Evolutionary conservation across 345 rosid species (phyloP), one percentile per base, ranked within the genome.

Genomic region (Streptanthus diversifolius): DNA sequence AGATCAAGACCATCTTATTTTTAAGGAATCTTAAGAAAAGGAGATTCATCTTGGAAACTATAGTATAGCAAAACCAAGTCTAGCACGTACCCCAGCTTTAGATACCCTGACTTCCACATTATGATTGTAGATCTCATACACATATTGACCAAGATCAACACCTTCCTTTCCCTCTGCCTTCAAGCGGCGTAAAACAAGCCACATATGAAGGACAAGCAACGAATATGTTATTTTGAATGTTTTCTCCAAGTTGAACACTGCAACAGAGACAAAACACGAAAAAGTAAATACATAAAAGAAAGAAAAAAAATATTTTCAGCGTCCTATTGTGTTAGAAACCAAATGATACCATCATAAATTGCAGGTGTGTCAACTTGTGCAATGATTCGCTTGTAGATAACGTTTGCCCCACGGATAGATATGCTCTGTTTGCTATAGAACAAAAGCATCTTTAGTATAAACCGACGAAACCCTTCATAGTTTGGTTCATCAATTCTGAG

Each of bases 241-340:
- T 77, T 90, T 91, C 90, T 95, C 99, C 88, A 95, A 81, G 79
- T 85, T 91, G 86, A 95, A 95, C 1, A 85, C 96, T 91, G 89
- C 85, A 82, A 14, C 25, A 74, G 29, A 76, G 41, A 71, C 45
- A 57, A 56, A 68, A 10, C 58, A 39, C 44, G 32, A 11, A 51
- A 19, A 9, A 49, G 33, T 57, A 58, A 74, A 58, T 19, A 39
- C 47, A n/a, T n/a, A 15, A 18, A 33, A 18, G 9, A 25, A 0
- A n/a, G 3, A 7, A 14, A 12, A 33, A 63, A 12, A 11, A 21
- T 15, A 15, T 63, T 63, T 40, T 37, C 2, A 35, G 24, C 7
- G 19, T 21, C 51, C n/a, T 15, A 19, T 24, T 33, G 71, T 17
- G 40, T 43, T 62, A 25, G 45, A 47, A 70, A 71, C 27, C 18